phyloP scores from a whole-genome alignment of 2,329 filamentous ascomycete genomes.

The Hypoxylon sp. region DNA sequence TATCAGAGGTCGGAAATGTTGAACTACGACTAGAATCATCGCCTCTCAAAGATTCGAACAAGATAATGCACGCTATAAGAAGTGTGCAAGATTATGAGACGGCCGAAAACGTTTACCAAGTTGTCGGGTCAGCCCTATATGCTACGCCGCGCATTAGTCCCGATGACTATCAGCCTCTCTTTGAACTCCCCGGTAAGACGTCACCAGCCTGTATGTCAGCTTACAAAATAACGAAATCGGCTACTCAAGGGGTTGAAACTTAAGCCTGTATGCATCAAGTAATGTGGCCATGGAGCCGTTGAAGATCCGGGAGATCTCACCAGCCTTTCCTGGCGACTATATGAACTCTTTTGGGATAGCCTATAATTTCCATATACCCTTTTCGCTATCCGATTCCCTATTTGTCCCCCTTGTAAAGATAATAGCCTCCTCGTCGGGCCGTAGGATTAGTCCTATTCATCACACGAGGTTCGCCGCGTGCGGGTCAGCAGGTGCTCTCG shows the following conservation, averaged over 20 bases:
- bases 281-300: constrained; percentile 18
- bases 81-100: constrained; percentile 1
- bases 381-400: constrained; percentile 16
- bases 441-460: constrained; percentile 22
- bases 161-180: constrained; percentile 30
- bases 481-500: constrained; percentile 25
- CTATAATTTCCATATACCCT: constrained; percentile 28
- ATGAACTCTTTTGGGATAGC: constrained; percentile 31
- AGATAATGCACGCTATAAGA: not conserved
- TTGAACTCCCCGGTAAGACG: constrained; percentile 8
- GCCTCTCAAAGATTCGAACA: not conserved
- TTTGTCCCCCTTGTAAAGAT: constrained; percentile 17
- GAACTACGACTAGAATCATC: not conserved
- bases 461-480: constrained; percentile 27
- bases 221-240: constrained; percentile 19
- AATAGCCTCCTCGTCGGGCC: constrained; percentile 16
- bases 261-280: constrained; percentile 12
- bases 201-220: constrained; percentile 26
- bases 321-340: constrained; percentile 22
- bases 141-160: constrained; percentile 18
- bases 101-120: constrained; percentile 20
- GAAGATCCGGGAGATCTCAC: constrained; percentile 30
- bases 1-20: not conserved
- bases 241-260: constrained; percentile 18
- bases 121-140: constrained; percentile 40